Conservation (phyloP, 257 asterid genomes). For the Nicotiana knightiana region DNA sequence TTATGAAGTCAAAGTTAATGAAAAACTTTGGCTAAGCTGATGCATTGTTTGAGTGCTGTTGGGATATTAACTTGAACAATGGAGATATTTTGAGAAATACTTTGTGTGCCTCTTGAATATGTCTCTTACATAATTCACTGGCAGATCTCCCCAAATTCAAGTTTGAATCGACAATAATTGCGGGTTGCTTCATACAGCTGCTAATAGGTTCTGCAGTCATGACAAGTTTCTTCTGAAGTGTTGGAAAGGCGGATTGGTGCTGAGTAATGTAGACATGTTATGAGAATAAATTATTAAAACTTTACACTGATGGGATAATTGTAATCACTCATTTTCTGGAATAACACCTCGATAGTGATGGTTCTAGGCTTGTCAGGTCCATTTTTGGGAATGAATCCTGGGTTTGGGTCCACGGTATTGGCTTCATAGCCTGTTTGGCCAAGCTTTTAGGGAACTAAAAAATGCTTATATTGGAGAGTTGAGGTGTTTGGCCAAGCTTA, state of each 20-base stretch:
- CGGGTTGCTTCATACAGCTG: neutral
- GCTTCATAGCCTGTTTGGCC: too few species aligned
- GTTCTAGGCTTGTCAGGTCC: too few species aligned
- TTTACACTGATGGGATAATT: neutral
- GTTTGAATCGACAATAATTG: neutral
- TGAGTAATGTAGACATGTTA: neutral
- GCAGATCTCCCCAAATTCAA: neutral
- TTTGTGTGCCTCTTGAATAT: neutral
- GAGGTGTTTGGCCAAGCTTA: too few species aligned
- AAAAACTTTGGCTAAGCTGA: neutral
- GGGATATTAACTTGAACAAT: neutral
- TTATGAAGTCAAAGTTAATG: neutral
- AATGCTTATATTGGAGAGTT: too few species aligned
- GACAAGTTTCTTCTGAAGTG: neutral
- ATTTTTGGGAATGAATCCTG: neutral
- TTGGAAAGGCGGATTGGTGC: neutral
- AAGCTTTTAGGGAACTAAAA: too few species aligned
- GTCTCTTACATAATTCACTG: neutral
- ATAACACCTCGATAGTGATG: neutral
- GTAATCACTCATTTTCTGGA: neutral
- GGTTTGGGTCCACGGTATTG: neutral
- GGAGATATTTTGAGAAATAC: conserved; percentile 2
- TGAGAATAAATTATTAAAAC: neutral
- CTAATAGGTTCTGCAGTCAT: neutral
- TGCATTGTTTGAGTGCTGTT: neutral